A percentile compares a stretch with the other conserved stretches of the same genome.
These are phyloP conservation scores for Geranium brycei DNA, from an alignment of 345 rosid species.

Conservation along the genomic window DNA sequence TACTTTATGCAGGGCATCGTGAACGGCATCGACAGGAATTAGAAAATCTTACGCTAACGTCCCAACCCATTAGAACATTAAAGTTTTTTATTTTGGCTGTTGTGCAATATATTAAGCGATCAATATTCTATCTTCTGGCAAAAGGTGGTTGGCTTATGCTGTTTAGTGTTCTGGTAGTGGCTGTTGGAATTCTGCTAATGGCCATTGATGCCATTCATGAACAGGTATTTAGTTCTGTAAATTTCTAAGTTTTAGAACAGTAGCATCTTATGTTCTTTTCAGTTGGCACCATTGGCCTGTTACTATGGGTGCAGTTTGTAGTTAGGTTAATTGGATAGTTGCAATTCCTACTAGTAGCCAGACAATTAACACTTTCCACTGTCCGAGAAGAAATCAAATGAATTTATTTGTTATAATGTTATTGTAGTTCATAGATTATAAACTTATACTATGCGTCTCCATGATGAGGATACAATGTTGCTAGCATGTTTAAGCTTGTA, in stretches of 20 bases:
- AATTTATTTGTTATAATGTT: too few relatives aligned
- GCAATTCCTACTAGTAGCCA: too few relatives aligned
- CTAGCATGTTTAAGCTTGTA: slow-evolving; percentile 7
- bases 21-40: slow-evolving; percentile 57
- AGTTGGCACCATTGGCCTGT: too few relatives aligned
- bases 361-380: too few relatives aligned
- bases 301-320: too few relatives aligned
- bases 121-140: slow-evolving; percentile 38
- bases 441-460: neutral
- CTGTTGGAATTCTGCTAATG: slow-evolving; percentile 40
- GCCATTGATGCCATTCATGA: slow-evolving; percentile 81
- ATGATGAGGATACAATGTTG: neutral
- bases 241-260: neutral
- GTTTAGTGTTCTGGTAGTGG: slow-evolving; percentile 26
- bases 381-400: too few relatives aligned
- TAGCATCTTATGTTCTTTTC: too few relatives aligned
- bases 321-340: too few relatives aligned
- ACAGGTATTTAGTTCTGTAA: slow-evolving; percentile 35
- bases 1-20: slow-evolving; percentile 35
- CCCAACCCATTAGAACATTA: slow-evolving; percentile 65
- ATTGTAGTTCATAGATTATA: too few relatives aligned
- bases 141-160: slow-evolving; percentile 72
- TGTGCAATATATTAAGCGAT: slow-evolving; percentile 39
- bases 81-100: slow-evolving; percentile 54
- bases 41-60: slow-evolving; percentile 50